Conservation (phyloP, 306 rosid genomes). For the Ziziphus jujuba region DNA sequence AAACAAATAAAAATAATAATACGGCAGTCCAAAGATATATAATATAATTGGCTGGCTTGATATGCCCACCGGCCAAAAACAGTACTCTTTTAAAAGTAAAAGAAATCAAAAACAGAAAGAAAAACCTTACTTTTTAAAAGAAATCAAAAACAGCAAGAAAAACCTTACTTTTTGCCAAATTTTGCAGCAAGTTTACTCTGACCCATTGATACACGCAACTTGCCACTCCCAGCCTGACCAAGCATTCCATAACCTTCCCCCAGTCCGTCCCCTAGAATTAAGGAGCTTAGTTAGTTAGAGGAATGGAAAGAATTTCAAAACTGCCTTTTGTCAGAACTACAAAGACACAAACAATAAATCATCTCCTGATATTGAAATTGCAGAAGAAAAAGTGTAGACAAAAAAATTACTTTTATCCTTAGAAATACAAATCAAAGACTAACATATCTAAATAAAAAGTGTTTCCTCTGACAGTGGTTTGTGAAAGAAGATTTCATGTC, state of each 20-base stretch:
- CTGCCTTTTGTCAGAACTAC: not conserved
- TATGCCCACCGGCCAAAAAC: too few species aligned
- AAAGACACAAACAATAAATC: too few species aligned
- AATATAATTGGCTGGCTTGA: not conserved
- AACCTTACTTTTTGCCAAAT: slow-evolving; percentile 76
- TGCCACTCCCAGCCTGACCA: slow-evolving; percentile 99
- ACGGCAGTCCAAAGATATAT: not conserved
- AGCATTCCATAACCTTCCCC: slow-evolving; percentile 99
- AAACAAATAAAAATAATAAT: not conserved
- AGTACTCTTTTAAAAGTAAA: too few species aligned
- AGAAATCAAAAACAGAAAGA: slow-evolving; percentile 1
- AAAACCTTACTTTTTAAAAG: slow-evolving; percentile 56
- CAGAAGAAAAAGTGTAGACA: not conserved
- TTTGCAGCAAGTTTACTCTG: slow-evolving; percentile 89
- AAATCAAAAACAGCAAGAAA: slow-evolving; percentile 7
- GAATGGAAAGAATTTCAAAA: not conserved
- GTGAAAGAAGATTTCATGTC: not conserved
- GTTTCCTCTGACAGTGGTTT: not conserved
- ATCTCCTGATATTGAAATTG: not conserved
- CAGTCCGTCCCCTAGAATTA: slow-evolving; percentile 76
- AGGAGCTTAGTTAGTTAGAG: slow-evolving; percentile 25
- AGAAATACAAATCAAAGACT: not conserved
- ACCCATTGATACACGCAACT: slow-evolving; percentile 85
- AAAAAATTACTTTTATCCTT: not conserved
- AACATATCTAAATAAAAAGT: too few species aligned